Conservation (phyloP, 371 early-diverging fungal genomes). For the Lichtheimia ornata region DNA sequence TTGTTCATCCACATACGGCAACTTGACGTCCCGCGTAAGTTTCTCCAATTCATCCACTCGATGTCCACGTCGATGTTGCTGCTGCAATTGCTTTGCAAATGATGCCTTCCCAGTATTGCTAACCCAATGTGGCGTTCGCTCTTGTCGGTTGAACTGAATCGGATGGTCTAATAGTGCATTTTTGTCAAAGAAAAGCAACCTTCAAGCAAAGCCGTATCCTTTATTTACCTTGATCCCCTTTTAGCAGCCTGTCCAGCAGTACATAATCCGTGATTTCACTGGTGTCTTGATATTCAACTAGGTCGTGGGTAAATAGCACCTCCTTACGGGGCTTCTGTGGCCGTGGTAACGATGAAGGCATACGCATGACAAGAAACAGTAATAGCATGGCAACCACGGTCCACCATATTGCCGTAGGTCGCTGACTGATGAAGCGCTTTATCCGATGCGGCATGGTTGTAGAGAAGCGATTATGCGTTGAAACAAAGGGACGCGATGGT, state of each 20-base stretch:
- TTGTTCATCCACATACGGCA: slow-evolving; percentile 12
- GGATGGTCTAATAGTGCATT: background rate
- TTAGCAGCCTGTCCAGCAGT: slow-evolving; percentile 23
- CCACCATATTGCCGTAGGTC: slow-evolving; percentile 12
- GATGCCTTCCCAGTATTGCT: background rate
- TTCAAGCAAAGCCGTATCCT: background rate
- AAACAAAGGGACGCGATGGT: no score
- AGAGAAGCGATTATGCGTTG: no score
- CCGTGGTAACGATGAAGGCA: slow-evolving; percentile 10
- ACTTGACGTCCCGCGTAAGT: slow-evolving; percentile 8
- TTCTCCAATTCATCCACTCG: slow-evolving; percentile 26
- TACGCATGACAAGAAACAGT: slow-evolving; percentile 7
- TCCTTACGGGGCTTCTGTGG: slow-evolving; percentile 3
- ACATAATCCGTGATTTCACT: slow-evolving; percentile 34
- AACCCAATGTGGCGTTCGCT: slow-evolving; percentile 23
- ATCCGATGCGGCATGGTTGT: slow-evolving; percentile 1
- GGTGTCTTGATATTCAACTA: slow-evolving; percentile 28
- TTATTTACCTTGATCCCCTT: slow-evolving; percentile 21
- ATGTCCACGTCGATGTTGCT: slow-evolving; percentile 16
- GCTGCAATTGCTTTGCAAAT: slow-evolving; percentile 12
- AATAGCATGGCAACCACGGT: slow-evolving; percentile 1
- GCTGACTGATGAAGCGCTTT: slow-evolving; percentile 5
- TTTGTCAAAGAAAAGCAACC: background rate
- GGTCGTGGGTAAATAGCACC: slow-evolving; percentile 14
- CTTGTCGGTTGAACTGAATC: slow-evolving; percentile 20